Base-by-base conservation (phyloP, 768 basidiomycete genomes). In the Terana coerulea region DNA sequence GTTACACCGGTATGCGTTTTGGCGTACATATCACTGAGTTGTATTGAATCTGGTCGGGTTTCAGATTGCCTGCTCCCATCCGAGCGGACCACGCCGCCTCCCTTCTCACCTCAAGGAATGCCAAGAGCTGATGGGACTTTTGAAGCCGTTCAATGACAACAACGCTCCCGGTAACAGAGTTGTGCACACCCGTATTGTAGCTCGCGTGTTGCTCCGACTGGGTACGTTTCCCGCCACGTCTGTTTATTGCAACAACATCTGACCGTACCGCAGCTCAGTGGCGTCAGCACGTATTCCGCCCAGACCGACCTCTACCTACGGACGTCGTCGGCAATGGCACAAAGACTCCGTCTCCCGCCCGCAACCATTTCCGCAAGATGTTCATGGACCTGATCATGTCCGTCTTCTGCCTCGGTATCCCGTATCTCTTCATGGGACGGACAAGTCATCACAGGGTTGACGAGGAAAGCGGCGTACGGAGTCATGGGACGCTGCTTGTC, bases 101-200 rank as follows among this genome's bases (percentile, higher is more conserved):
- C 89, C 0, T 91, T 92, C 64, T 75, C 74, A 5, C 84, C 84
- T 52, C 82, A 81, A 14, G n/a, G 90, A 92, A 64, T 91, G 87
- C 58, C 81, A 85, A 46, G 86, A 90, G 56, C 73, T 92, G 35
- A 78, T 82, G 63, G 72, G 67, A 14, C 67, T 91, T 12, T 72
- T 92, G 35, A 67, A 72, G 24, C 75, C 75, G 5, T 71, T 75
- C 49, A 63, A 62, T 43, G 30, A 31, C 30, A 61, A 69, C 8
- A 73, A 76, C 33, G 58, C 72, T 9, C 70, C 72, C 21, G 73
- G 76, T 31, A 75, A 80, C 52, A 68, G 66, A 7, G 59, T 77
- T 5, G 73, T 80, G 5, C 80, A 80, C 43, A 84, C 84, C 7
- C 77, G 86, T 10, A 75, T 88, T 48, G 75, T 87, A 4, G 74